Percentiles rank a stretch among this genome's conserved stretches.
These are phyloP conservation scores for Chloris gayana DNA, from an alignment of 176 grass and related monocot genomes.

Conservation along the genomic window DNA sequence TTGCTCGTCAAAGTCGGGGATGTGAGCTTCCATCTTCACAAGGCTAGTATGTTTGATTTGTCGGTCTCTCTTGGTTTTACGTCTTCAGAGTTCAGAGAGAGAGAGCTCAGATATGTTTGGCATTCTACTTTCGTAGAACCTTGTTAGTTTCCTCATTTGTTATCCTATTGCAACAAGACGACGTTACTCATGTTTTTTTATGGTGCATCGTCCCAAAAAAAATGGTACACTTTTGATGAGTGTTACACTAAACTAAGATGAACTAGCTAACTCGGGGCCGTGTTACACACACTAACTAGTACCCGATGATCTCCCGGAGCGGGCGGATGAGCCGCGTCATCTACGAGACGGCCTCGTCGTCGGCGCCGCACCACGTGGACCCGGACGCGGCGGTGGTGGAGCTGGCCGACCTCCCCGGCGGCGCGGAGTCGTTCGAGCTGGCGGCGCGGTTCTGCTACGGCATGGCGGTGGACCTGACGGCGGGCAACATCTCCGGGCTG, in stretches of 20 bases:
- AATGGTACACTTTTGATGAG: not conserved
- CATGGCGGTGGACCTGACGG: conserved; percentile 90
- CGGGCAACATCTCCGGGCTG: conserved; percentile 86
- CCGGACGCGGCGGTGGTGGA: conserved; percentile 48
- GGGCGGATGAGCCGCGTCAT: conserved; percentile 81
- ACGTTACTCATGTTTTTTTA: not conserved
- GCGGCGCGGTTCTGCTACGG: conserved; percentile 95
- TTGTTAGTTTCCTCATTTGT: conserved; percentile 18
- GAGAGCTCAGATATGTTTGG: not conserved
- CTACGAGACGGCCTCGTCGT: conserved; percentile 52
- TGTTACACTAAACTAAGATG: not conserved
- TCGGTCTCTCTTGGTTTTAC: not conserved
- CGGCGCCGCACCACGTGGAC: conserved; percentile 4
- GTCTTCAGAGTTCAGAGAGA: not conserved
- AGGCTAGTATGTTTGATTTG: conserved; percentile 32
- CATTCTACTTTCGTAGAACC: conserved; percentile 2
- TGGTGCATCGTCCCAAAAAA: not conserved
- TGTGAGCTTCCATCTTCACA: conserved; percentile 95
- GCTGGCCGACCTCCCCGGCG: conserved; percentile 74
- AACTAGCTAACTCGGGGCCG: not conserved
- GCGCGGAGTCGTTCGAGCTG: conserved; percentile 74
- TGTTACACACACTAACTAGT: conserved; percentile 30
- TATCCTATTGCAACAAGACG: not conserved
- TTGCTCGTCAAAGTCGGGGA: conserved; percentile 79
- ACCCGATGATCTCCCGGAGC: conserved; percentile 88